These are phyloP conservation scores for Neofusicoccum parvum DNA, from an alignment of 2,329 filamentous ascomycete genomes.

Conservation along the genomic window DNA sequence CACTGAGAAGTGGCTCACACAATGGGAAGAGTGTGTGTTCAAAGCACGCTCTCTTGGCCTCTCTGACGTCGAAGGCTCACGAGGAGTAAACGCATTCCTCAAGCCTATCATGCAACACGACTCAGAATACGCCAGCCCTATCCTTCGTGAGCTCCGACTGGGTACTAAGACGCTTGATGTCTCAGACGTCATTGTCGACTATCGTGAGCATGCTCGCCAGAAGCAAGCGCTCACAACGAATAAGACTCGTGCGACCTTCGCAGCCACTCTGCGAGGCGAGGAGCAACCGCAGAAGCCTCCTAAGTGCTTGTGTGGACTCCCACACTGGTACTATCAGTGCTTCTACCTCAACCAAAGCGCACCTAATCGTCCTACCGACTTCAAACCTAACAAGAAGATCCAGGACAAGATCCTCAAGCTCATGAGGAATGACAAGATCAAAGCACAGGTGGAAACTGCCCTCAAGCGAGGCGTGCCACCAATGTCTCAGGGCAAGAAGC, in stretches of 20 bases:
- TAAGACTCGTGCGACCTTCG: not conserved
- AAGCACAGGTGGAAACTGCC: not conserved
- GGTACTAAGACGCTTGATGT: not conserved
- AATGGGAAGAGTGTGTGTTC: not conserved
- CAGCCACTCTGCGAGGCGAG: not conserved
- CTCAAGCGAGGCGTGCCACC: not conserved
- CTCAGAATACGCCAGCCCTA: not conserved
- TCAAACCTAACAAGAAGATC: not conserved
- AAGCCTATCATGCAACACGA: not conserved
- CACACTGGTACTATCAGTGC: not conserved
- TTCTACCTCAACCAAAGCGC: not conserved
- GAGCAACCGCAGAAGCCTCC: not conserved
- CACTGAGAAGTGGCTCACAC: not conserved
- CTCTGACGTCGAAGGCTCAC: not conserved
- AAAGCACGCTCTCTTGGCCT: not conserved
- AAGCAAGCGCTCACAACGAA: not conserved
- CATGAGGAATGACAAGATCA: not conserved
- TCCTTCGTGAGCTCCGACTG: not conserved
- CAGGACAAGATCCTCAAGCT: not conserved
- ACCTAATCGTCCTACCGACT: not conserved
- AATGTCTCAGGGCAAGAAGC: not conserved
- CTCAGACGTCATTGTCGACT: not conserved
- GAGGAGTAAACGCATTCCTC: not conserved
- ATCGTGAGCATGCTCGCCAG: not conserved
- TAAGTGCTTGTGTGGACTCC: too few relatives aligned